Evolutionary conservation across 2,329 filamentous ascomycete species (phyloP).

Genomic region (Apiospora koreana): DNA sequence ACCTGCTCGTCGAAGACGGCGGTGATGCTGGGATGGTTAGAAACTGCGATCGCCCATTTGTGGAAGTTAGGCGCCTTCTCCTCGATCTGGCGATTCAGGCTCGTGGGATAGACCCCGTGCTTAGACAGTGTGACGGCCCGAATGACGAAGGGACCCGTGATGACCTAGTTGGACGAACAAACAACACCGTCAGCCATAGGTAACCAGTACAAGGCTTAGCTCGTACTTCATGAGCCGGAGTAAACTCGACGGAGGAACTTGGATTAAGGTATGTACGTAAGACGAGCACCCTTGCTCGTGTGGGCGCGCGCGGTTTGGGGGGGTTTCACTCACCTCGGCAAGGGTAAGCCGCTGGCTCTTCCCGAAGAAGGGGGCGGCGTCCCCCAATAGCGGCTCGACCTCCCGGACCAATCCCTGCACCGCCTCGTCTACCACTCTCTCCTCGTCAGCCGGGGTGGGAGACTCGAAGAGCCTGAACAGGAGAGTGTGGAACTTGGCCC

Average conservation of each 20-base stretch:
- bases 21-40: slow-evolving; percentile 14
- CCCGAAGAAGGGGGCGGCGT: slow-evolving; percentile 17
- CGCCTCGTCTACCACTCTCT: slow-evolving; percentile 13
- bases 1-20: slow-evolving; percentile 17
- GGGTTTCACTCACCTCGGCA: slow-evolving; percentile 15
- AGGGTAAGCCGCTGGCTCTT: slow-evolving; percentile 15
- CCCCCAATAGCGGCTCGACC: slow-evolving; percentile 16
- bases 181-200: too few relatives aligned
- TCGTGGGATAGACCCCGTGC: slow-evolving; percentile 15
- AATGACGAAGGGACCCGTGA: slow-evolving; percentile 17
- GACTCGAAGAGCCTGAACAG: slow-evolving; percentile 16
- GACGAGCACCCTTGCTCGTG: background rate
- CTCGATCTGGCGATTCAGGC: slow-evolving; percentile 11
- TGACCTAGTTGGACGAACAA: background rate
- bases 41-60: slow-evolving; percentile 17
- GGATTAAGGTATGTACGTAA: slow-evolving; percentile 1
- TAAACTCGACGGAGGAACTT: background rate
- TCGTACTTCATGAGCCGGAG: background rate
- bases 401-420: slow-evolving; percentile 13
- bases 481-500: slow-evolving; percentile 15
- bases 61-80: slow-evolving; percentile 17
- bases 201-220: background rate
- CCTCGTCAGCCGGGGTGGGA: slow-evolving; percentile 7
- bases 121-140: slow-evolving; percentile 16
- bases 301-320: background rate